phyloP scores from a whole-genome alignment of 345 rosid species.

The Leavenworthia alabamica region DNA sequence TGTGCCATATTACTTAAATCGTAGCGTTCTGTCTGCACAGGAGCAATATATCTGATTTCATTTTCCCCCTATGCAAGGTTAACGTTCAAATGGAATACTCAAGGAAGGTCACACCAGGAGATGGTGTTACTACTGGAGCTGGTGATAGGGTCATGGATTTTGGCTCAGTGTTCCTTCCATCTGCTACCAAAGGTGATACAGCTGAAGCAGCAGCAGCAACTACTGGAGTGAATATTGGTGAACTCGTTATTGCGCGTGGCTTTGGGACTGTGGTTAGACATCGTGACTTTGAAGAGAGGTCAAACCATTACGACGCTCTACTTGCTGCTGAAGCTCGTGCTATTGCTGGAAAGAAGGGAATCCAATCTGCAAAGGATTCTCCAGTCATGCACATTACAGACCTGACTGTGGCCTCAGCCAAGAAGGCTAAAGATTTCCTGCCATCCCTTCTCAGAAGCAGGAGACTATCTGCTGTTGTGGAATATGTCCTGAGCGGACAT shows the following conservation, averaged over 20 bases:
- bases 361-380: conserved; percentile 76
- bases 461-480: conserved; percentile 79
- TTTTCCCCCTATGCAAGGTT: conserved; percentile 48
- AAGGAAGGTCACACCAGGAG: conserved; percentile 61
- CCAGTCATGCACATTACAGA: conserved; percentile 76
- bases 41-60: conserved; percentile 15
- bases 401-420: conserved; percentile 60
- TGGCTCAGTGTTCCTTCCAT: conserved; percentile 75
- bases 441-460: conserved; percentile 72
- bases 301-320: conserved; percentile 83
- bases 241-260: conserved; percentile 75
- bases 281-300: conserved; percentile 95
- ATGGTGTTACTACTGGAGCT: conserved; percentile 52
- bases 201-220: conserved; percentile 48
- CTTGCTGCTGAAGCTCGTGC: conserved; percentile 96
- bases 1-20: background rate
- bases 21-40: background rate
- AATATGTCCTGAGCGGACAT: conserved; percentile 96
- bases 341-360: conserved; percentile 59
- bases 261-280: conserved; percentile 72
- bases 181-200: conserved; percentile 54
- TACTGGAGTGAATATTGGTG: conserved; percentile 64
- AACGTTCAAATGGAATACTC: conserved; percentile 92
- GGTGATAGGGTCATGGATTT: conserved; percentile 86
- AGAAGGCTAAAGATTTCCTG: conserved; percentile 88